phyloP scores from a whole-genome alignment of 441 rosid species.

The Euphorbia schlechtendalii region DNA sequence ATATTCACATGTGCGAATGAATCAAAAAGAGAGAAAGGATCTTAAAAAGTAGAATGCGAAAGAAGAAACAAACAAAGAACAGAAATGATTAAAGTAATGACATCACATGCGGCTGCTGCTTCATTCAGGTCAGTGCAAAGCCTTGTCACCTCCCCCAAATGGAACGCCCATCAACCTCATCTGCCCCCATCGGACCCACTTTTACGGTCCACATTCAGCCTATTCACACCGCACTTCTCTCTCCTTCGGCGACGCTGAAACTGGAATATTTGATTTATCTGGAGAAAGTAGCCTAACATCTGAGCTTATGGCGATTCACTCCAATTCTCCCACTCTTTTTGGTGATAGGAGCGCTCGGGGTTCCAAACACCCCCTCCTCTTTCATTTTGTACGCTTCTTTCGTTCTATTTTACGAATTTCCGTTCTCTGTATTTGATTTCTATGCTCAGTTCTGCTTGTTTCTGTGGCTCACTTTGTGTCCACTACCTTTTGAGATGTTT shows the following conservation, averaged over 20 bases:
- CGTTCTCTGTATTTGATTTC: too few relatives aligned
- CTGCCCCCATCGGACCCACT: background rate
- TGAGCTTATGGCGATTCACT: slow-evolving; percentile 26
- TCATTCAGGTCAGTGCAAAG: background rate
- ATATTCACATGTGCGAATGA: too few relatives aligned
- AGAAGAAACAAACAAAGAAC: background rate
- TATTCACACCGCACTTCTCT: slow-evolving; percentile 25
- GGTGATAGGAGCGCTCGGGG: slow-evolving; percentile 29
- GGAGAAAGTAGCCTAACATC: slow-evolving; percentile 23
- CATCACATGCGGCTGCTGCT: background rate
- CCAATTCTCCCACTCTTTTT: slow-evolving; percentile 20
- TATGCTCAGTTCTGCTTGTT: too few relatives aligned
- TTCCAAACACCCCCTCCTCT: slow-evolving; percentile 29
- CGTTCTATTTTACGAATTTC: background rate
- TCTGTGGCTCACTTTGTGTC: too few relatives aligned
- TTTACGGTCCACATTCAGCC: slow-evolving; percentile 18
- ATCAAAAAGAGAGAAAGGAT: too few relatives aligned
- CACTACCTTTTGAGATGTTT: too few relatives aligned
- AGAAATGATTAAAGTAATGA: background rate
- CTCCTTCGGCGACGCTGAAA: slow-evolving; percentile 32
- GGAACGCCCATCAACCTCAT: background rate
- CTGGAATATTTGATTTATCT: slow-evolving; percentile 8
- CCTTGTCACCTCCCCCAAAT: background rate
- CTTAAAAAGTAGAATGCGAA: too few relatives aligned
- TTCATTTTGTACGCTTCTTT: slow-evolving; percentile 33